Base-by-base conservation (phyloP, 2,329 filamentous ascomycete genomes). In the Lecanoromycetidae sp. region DNA sequence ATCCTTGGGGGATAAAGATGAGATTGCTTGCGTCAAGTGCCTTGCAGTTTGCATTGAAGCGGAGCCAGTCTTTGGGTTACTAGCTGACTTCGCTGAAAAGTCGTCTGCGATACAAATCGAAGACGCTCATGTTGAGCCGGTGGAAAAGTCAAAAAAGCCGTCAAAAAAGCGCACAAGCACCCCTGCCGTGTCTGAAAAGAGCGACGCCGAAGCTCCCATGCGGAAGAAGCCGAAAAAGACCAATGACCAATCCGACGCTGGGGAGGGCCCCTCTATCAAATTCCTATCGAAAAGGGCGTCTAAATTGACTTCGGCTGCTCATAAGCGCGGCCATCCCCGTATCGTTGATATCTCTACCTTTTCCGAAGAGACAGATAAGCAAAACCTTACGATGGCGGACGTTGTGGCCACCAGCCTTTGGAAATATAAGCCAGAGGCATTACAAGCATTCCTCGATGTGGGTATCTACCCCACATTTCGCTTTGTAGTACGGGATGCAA, bases 371-470 rank as follows among this genome's bases (percentile, higher is more conserved):
- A 29, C 37, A 8, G 36, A 42, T 17, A 41, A 33, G 35, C 27
- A 42, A 13, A 36, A 42, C 4, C 17, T 42, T 13, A 47, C 29
- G 15, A 35, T 43, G 39, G 38, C 46, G 23, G 46, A 44, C n/a
- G 15, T 37, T n/a, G 40, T 48, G 13, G 46, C 46, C 30, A 48
- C 33, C 19, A 27, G 38, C 2, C 46, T 48, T 2, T 44, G 13
- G 13, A 29, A 39, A 3, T 29, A 48, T 33, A 30, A 33, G 12
- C 12, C 25, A 4, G 23, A 37, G 15, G 44, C 25, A 9, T 32
- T 48, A 6, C 13, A 38, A 3, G 15, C 22, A 19, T 33, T 44
- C 12, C 19, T 44, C 12, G 33, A 44, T 12, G 17, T 23, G 15
- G 6, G 27, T 10, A 19, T 8, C 3, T 32, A 30, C 15, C 30